Evolutionary conservation across 192 early-diverging fungal genomes (phyloP), one percentile per base, ranked within the genome.

Genomic region (Coemansia sp.): DNA sequence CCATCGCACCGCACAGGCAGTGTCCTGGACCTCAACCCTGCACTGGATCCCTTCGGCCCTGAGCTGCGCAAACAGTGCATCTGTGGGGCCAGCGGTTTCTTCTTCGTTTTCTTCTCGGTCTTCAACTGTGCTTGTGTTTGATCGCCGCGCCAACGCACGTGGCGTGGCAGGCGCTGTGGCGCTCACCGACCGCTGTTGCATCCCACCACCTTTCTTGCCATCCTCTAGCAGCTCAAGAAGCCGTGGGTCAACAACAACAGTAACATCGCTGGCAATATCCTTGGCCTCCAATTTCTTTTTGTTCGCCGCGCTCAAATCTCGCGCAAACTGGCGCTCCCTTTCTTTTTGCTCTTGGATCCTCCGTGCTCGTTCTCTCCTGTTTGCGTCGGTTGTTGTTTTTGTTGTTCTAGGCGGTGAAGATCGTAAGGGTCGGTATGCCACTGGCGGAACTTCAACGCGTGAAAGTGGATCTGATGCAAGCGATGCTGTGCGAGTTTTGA

Each of bases 181-280:
- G 23, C 49, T 52, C 0, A 15, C 11, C 15, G 34, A 46, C 34
- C 44, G 34, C 55, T 21, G 53, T 10, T 18, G 8, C 26, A 16
- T 43, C 56, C 4, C 39, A 20, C 12, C 20, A 14, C 15, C 24
- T 49, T 5, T n/a, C 26, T 9, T 43, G 23, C 23, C 23, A 14
- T 57, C 9, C 60, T 10, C 39, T 51, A 72, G 15, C 21, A 72
- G 2, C 9, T 26, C 41, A 5, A 66, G 41, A 9, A 82, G 20
- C 0, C 62, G 56, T 6, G 66, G 49, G 18, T 73, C 79, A 0
- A 63, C 62, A 1, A 82, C 51, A n/a, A 82, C 23, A 4, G 75
- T 77, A 30, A 71, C 64, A 53, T 82, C 75, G 14, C 60, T 46
- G 7, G 63, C 55, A 12, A 77, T 21, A 11, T 59, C 53, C 33